These are phyloP conservation scores for Pseudonitzschia delicatissima DNA, from an alignment of 108 stramenopile genomes.

Conservation along the genomic window DNA sequence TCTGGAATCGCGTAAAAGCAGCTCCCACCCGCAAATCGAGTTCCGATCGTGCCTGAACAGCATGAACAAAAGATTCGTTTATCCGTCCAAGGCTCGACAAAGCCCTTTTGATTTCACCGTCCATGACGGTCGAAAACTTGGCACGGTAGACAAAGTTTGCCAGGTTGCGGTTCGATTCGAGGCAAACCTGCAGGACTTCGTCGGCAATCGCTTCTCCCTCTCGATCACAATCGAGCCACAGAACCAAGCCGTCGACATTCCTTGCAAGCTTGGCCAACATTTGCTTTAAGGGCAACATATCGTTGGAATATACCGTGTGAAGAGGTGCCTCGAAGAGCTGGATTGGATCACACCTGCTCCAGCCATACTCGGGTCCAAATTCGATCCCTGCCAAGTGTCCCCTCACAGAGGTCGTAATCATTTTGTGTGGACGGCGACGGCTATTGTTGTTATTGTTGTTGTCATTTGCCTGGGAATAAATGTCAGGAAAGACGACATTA, in stretches of 20 bases:
- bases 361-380: slow-evolving; percentile 63
- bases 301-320: slow-evolving; percentile 60
- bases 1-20: slow-evolving; percentile 97
- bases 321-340: slow-evolving; percentile 80
- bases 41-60: slow-evolving; percentile 90
- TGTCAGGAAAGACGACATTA: slow-evolving; percentile 66
- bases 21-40: slow-evolving; percentile 95
- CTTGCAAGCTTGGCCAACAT: slow-evolving; percentile 55
- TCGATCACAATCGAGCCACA: slow-evolving; percentile 99
- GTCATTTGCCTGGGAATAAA: slow-evolving; percentile 56
- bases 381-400: slow-evolving; percentile 84
- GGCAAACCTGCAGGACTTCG: slow-evolving; percentile 87
- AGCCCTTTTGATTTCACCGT: slow-evolving; percentile 83
- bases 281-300: slow-evolving; percentile 70
- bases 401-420: slow-evolving; percentile 85
- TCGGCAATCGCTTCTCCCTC: slow-evolving; percentile 96
- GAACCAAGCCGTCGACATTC: slow-evolving; percentile 70
- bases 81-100: slow-evolving; percentile 65
- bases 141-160: slow-evolving; percentile 72
- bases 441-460: not conserved
- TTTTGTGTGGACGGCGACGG: slow-evolving; percentile 52
- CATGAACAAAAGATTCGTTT: slow-evolving; percentile 74
- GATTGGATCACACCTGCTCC: slow-evolving; percentile 64
- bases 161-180: slow-evolving; percentile 53
- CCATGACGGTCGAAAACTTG: slow-evolving; percentile 90